Evolutionary conservation across 768 basidiomycete genomes (phyloP).

Genomic region (Cystofilobasidium capitatum): DNA sequence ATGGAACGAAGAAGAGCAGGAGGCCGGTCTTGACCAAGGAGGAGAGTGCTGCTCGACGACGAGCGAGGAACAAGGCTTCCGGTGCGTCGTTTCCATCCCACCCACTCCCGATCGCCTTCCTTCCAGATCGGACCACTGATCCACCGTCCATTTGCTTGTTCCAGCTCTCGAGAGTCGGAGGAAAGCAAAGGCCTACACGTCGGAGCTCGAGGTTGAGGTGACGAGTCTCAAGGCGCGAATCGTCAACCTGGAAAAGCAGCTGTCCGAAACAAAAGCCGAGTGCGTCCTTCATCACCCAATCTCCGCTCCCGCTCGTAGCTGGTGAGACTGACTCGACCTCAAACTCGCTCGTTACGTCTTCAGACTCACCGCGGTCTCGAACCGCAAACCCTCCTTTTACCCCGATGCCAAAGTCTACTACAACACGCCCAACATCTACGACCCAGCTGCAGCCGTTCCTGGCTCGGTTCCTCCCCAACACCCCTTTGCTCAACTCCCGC

Average conservation of each 20-base stretch:
- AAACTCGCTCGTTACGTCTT: not conserved
- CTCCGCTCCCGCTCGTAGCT: too few relatives aligned
- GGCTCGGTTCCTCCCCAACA: not conserved
- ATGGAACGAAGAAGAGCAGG: not conserved
- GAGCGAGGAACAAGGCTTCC: not conserved
- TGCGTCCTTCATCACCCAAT: not conserved
- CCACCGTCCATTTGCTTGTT: not conserved
- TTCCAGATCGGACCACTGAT: too few relatives aligned
- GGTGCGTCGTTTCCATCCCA: not conserved
- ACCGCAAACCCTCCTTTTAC: not conserved
- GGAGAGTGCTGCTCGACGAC: not conserved
- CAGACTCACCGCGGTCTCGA: not conserved
- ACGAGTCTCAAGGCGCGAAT: not conserved
- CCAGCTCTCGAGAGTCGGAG: not conserved
- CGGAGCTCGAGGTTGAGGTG: not conserved
- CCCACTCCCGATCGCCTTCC: too few relatives aligned
- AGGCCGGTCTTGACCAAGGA: not conserved
- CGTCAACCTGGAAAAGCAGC: not conserved
- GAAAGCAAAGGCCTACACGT: not conserved
- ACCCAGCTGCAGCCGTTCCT: not conserved
- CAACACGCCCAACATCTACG: conserved; percentile 7
- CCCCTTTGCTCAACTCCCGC: not conserved
- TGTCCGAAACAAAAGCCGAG: not conserved
- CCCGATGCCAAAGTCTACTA: not conserved
- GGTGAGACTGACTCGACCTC: too few relatives aligned